Evolutionary conservation across 1,139 yeast species (phyloP).

Genomic region (Yamadazyma jaroonii): DNA sequence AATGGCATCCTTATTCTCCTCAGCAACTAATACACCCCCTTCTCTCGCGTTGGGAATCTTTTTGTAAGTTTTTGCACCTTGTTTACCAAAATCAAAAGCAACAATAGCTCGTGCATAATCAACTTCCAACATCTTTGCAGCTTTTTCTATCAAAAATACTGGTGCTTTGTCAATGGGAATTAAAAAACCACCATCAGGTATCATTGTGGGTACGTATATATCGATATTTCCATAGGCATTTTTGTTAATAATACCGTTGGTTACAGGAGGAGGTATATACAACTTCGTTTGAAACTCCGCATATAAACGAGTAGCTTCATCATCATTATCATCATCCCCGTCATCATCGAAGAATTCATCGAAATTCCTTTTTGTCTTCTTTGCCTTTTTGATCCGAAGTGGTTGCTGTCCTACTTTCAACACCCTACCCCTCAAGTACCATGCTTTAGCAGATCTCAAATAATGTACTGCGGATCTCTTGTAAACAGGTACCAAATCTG

Average conservation of each 20-base stretch:
- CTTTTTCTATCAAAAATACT: constrained; percentile 55
- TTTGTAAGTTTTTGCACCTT: constrained; percentile 14
- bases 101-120: constrained; percentile 88
- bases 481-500: constrained; percentile 55
- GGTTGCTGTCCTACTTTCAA: constrained; percentile 72
- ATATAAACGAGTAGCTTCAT: constrained; percentile 52
- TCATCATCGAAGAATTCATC: constrained; percentile 41
- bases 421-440: constrained; percentile 82
- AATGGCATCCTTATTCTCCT: constrained; percentile 65
- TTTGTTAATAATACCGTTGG: constrained; percentile 64
- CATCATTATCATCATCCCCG: constrained; percentile 50
- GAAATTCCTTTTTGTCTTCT: constrained; percentile 12
- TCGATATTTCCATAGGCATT: constrained; percentile 85
- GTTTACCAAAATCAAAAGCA: constrained; percentile 68
- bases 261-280: constrained; percentile 63
- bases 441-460: constrained; percentile 73
- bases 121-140: constrained; percentile 66
- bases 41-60: constrained; percentile 60
- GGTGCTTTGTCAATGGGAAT: constrained; percentile 21
- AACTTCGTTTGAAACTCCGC: constrained; percentile 74
- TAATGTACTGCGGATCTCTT: constrained; percentile 61
- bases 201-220: constrained; percentile 70
- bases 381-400: constrained; percentile 37
- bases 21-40: constrained; percentile 75
- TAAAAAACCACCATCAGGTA: constrained; percentile 78